A percentile compares a stretch with the other conserved stretches of the same genome.
phyloP scores from a whole-genome alignment of 257 asterid genomes.

The Hygrophila difformis region DNA sequence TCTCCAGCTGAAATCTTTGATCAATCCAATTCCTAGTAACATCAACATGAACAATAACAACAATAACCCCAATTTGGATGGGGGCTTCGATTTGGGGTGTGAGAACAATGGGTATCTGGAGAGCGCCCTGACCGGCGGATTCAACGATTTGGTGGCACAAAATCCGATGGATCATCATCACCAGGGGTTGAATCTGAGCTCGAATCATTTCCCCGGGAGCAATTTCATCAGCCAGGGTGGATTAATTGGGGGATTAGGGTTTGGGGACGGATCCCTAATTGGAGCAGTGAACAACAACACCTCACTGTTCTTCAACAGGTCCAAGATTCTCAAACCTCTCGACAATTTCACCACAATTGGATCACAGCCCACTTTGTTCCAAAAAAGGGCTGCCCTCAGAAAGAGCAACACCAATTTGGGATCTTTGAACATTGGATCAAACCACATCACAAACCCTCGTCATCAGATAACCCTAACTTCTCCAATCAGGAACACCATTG shows the following conservation, averaged over 20 bases:
- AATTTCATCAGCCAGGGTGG: constrained; percentile 25
- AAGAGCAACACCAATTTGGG: constrained; percentile 38
- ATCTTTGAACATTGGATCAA: constrained; percentile 31
- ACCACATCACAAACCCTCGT: constrained; percentile 20
- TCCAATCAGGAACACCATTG: constrained; percentile 1
- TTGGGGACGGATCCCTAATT: background rate
- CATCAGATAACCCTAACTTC: constrained; percentile 7
- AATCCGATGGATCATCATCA: constrained; percentile 34
- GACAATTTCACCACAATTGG: constrained; percentile 59
- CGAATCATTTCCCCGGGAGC: constrained; percentile 22
- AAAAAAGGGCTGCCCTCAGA: constrained; percentile 83
- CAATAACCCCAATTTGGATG: constrained; percentile 23
- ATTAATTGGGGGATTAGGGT: constrained; percentile 30
- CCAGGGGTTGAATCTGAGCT: constrained; percentile 26
- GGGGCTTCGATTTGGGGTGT: constrained; percentile 31
- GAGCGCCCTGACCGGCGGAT: constrained; percentile 29
- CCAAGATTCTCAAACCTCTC: constrained; percentile 70
- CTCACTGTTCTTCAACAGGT: constrained; percentile 44
- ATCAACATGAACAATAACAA: constrained; percentile 23
- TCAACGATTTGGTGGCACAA: constrained; percentile 34
- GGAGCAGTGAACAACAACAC: too few species aligned
- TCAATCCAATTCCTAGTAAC: constrained; percentile 21
- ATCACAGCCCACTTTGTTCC: constrained; percentile 82
- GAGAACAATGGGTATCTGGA: constrained; percentile 45
- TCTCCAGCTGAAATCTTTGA: constrained; percentile 31